Conservation (phyloP, 371 early-diverging fungal genomes). For the Mortierella sp. region DNA sequence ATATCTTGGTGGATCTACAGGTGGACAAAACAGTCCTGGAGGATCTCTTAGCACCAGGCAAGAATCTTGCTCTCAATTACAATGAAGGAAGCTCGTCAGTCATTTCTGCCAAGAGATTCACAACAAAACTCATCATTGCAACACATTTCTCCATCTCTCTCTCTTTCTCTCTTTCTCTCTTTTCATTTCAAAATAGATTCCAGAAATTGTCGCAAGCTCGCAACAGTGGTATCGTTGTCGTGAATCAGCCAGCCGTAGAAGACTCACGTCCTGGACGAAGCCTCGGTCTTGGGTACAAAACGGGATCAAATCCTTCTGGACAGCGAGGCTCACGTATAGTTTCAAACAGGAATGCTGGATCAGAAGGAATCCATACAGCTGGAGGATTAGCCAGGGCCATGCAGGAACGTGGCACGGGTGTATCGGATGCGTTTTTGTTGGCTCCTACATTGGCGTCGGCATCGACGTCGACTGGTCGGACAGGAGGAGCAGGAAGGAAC, state of each 20-base stretch:
- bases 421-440: conserved; percentile 35
- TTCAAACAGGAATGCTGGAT: conserved; percentile 8
- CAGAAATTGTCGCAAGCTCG: conserved; percentile 42
- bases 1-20: conserved; percentile 32
- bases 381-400: conserved; percentile 50
- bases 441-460: conserved; percentile 4
- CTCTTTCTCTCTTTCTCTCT: not conserved
- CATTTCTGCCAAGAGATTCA: not conserved
- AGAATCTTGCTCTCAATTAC: not conserved
- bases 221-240: conserved; percentile 32
- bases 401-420: conserved; percentile 54
- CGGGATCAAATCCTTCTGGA: conserved; percentile 28
- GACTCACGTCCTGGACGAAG: conserved; percentile 20
- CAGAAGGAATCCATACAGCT: conserved; percentile 34
- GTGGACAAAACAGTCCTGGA: conserved; percentile 18
- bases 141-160: not conserved
- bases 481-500: not conserved
- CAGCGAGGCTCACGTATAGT: conserved; percentile 16
- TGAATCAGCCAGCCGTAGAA: conserved; percentile 23
- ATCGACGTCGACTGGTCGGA: not conserved
- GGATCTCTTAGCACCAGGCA: conserved; percentile 51
- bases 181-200: conserved; percentile 20
- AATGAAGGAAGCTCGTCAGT: not conserved
- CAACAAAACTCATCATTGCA: not conserved
- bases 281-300: conserved; percentile 25